A percentile compares a stretch with the other conserved stretches of the same genome.
These are phyloP conservation scores for Heliocybe sulcata DNA, from an alignment of 1,284 basidiomycete genomes.

Conservation along the genomic window DNA sequence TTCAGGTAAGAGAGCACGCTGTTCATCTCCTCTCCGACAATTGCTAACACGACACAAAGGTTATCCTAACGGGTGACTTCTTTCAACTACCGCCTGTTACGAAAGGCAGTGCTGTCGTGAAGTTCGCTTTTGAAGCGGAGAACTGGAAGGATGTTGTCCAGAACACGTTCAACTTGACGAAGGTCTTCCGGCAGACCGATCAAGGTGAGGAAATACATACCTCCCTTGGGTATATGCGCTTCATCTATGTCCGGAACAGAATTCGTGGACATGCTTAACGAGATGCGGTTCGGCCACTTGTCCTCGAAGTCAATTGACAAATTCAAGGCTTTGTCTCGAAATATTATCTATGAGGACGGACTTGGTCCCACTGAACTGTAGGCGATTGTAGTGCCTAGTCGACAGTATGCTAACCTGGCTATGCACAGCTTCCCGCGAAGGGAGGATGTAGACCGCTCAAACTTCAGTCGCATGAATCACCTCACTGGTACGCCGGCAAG, in stretches of 20 bases:
- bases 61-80: conserved; percentile 88
- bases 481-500: conserved; percentile 29
- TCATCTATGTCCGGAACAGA: conserved; percentile 30
- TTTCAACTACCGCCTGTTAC: conserved; percentile 90
- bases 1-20: conserved; percentile 50
- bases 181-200: conserved; percentile 64
- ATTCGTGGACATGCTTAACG: conserved; percentile 87
- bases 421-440: conserved; percentile 68
- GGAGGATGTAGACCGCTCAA: conserved; percentile 80
- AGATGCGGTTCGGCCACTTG: conserved; percentile 83
- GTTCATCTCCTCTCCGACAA: conserved; percentile 1
- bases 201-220: conserved; percentile 32
- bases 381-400: conserved; percentile 15
- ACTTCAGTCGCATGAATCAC: conserved; percentile 49
- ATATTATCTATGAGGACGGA: conserved; percentile 58
- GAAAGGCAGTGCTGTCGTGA: conserved; percentile 32
- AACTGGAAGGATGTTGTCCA: conserved; percentile 61
- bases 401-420: neutral
- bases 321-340: conserved; percentile 57
- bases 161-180: conserved; percentile 49
- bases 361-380: conserved; percentile 79
- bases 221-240: conserved; percentile 4
- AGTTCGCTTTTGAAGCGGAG: conserved; percentile 82
- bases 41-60: conserved; percentile 28
- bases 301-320: conserved; percentile 44